Conservation (phyloP, 164 flowering plant species). For the Nymphaea thermarum region DNA sequence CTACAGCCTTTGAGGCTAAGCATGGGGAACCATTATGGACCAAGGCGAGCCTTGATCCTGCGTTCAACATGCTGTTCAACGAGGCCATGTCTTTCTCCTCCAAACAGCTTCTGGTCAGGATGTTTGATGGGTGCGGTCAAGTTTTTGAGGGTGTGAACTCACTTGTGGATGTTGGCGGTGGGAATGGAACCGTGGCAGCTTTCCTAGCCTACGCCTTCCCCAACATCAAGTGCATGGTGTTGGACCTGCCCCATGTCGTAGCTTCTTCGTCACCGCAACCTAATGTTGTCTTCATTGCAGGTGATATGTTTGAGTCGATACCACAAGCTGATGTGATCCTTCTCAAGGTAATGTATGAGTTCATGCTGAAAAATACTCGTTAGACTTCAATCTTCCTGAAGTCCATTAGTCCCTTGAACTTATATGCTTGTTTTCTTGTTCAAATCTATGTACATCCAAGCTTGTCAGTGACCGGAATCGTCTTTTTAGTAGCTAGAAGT, state of each 20-base stretch:
- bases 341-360: too few relatives aligned
- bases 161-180: conserved; percentile 21
- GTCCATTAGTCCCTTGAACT: too few relatives aligned
- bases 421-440: too few relatives aligned
- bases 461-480: too few relatives aligned
- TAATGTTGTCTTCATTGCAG: conserved; percentile 4
- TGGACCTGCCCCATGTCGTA: conserved; percentile 16
- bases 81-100: conserved; percentile 21
- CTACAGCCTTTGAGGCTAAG: too few relatives aligned
- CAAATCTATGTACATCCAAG: too few relatives aligned
- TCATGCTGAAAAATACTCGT: too few relatives aligned
- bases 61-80: conserved; percentile 8
- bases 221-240: conserved; percentile 14
- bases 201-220: conserved; percentile 19
- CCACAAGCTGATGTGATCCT: conserved; percentile 4
- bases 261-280: conserved; percentile 8
- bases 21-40: too few relatives aligned
- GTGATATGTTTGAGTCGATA: conserved; percentile 15
- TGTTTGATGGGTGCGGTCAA: conserved; percentile 7
- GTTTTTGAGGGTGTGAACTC: conserved; percentile 9
- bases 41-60: too few relatives aligned
- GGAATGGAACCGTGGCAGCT: conserved; percentile 14
- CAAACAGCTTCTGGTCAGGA: conserved; percentile 2
- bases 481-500: too few relatives aligned
- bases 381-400: too few relatives aligned